Percentiles rank a stretch among this genome's conserved stretches.
phyloP scores from a whole-genome alignment of 2,329 filamentous ascomycete genomes.

The Pseudogymnoascus sp. region DNA sequence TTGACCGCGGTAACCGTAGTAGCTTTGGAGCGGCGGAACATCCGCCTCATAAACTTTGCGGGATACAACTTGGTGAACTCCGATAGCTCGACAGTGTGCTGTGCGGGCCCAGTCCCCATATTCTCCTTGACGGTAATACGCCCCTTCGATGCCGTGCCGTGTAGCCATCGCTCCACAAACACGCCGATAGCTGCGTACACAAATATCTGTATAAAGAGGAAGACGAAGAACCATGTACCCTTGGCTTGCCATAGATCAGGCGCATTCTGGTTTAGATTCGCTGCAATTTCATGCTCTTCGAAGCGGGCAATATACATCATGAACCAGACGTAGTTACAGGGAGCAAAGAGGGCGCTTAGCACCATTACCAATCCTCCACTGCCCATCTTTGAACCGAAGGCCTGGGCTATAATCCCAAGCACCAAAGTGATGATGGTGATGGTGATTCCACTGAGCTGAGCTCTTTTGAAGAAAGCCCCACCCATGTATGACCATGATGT shows the following conservation, averaged over 20 bases:
- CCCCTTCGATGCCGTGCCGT: conserved; percentile 63
- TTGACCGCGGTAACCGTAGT: conserved; percentile 74
- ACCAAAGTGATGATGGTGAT: conserved; percentile 66
- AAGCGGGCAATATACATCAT: conserved; percentile 69
- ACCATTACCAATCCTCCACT: conserved; percentile 57
- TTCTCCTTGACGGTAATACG: conserved; percentile 43
- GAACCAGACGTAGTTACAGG: conserved; percentile 84
- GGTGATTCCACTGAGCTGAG: conserved; percentile 80
- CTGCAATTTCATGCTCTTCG: conserved; percentile 53
- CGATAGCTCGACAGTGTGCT: conserved; percentile 60
- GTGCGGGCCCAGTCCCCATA: conserved; percentile 17
- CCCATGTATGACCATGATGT: conserved; percentile 76
- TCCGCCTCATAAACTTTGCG: conserved; percentile 45
- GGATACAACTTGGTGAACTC: conserved; percentile 72
- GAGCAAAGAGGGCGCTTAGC: conserved; percentile 71
- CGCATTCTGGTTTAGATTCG: conserved; percentile 54
- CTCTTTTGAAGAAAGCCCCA: conserved; percentile 76
- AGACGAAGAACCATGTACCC: conserved; percentile 70
- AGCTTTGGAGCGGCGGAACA: conserved; percentile 33
- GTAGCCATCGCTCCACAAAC: conserved; percentile 64
- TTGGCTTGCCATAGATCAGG: conserved; percentile 65
- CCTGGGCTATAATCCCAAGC: conserved; percentile 75
- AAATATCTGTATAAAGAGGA: conserved; percentile 70
- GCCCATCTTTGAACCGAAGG: conserved; percentile 45
- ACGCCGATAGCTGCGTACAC: conserved; percentile 70